Percentiles rank a stretch among this genome's conserved stretches.
These are phyloP conservation scores for Vitis riparia DNA, from an alignment of 164 flowering plant species.

Conservation along the genomic window DNA sequence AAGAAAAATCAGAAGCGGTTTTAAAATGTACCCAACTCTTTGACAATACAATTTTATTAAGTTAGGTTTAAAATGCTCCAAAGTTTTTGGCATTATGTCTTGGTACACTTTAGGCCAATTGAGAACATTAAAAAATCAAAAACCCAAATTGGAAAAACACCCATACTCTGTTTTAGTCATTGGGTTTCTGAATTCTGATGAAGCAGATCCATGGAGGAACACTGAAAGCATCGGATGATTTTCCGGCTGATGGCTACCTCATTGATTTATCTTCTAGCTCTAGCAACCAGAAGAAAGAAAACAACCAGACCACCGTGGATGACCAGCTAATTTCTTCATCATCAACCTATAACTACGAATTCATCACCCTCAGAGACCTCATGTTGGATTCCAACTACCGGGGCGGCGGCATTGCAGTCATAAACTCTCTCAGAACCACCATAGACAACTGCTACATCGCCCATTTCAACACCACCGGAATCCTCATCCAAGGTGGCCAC, in stretches of 20 bases:
- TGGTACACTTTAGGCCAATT: too few relatives aligned
- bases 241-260: conserved; percentile 62
- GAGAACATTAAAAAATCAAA: too few relatives aligned
- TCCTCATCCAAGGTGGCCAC: conserved; percentile 66
- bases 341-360: conserved; percentile 47
- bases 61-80: too few relatives aligned
- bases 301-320: conserved; percentile 8
- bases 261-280: conserved; percentile 56
- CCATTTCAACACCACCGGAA: conserved; percentile 64
- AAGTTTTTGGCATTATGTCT: too few relatives aligned
- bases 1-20: too few relatives aligned
- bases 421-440: conserved; percentile 66
- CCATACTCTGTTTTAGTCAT: neutral
- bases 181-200: neutral
- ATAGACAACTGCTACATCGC: conserved; percentile 84
- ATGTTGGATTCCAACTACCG: conserved; percentile 66
- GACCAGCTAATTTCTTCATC: conserved; percentile 18
- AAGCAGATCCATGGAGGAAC: conserved; percentile 89
- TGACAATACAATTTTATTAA: too few relatives aligned
- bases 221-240: conserved; percentile 61
- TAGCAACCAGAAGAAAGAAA: neutral
- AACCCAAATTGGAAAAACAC: too few relatives aligned
- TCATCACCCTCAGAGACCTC: conserved; percentile 64
- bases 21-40: too few relatives aligned
- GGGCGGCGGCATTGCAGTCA: conserved; percentile 69